Evolutionary conservation across 2,329 filamentous ascomycete genomes (phyloP).

Genomic region (Microascus cirrosus): DNA sequence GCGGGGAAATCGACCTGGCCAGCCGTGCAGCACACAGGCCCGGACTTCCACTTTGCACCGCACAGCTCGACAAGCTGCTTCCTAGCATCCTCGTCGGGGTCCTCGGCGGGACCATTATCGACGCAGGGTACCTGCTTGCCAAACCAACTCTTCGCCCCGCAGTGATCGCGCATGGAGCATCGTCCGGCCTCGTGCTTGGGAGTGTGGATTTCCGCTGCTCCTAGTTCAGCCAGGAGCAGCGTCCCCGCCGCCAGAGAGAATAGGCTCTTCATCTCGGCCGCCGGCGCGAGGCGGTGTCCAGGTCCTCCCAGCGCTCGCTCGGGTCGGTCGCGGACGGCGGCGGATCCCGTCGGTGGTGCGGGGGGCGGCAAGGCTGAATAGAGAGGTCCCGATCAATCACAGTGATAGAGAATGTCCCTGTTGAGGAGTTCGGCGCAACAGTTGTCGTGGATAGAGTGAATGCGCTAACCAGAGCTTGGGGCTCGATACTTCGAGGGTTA

Average conservation of each 20-base stretch:
- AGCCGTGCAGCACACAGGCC: constrained; percentile 72
- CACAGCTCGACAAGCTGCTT: constrained; percentile 76
- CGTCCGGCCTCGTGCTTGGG: constrained; percentile 73
- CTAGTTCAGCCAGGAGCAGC: constrained; percentile 2
- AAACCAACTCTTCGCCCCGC: constrained; percentile 84
- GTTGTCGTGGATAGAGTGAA: neutral
- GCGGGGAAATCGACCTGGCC: constrained; percentile 52
- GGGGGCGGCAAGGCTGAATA: neutral
- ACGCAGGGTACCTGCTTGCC: constrained; percentile 83
- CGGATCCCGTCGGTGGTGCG: neutral
- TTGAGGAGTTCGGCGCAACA: too few relatives aligned
- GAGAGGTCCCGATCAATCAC: neutral
- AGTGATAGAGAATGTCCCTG: neutral
- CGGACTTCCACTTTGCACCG: constrained; percentile 73
- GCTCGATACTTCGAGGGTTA: neutral
- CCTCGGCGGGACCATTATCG: constrained; percentile 73
- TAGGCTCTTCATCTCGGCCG: neutral
- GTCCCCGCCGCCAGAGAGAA: constrained; percentile 18
- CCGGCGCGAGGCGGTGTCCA: neutral
- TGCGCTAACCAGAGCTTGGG: neutral
- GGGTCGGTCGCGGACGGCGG: neutral
- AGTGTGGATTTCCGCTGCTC: constrained; percentile 21
- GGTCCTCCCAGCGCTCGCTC: neutral
- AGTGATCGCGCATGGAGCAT: constrained; percentile 84
- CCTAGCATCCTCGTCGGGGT: constrained; percentile 61